These are phyloP conservation scores for Spinacia oleracea DNA, from an alignment of 179 eudicot species.

Conservation along the genomic window DNA sequence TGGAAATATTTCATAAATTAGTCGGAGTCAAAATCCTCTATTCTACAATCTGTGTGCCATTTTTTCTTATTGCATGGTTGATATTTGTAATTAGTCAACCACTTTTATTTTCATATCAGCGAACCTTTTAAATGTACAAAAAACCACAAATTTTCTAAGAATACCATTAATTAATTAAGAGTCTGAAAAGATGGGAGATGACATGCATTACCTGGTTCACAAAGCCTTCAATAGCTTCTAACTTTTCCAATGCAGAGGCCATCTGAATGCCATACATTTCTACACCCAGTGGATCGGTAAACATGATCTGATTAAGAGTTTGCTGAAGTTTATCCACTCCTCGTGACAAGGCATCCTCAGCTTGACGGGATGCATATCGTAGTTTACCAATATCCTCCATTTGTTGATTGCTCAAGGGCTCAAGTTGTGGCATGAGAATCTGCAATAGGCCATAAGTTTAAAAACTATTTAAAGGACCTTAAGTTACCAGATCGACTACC, in stretches of 20 bases:
- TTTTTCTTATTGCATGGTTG: no score
- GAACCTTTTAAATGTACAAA: no score
- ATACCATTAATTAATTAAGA: background rate
- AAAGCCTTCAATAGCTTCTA: constrained; percentile 47
- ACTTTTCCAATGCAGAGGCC: constrained; percentile 42
- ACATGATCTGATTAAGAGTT: constrained; percentile 35
- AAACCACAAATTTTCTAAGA: background rate
- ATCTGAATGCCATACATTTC: constrained; percentile 36
- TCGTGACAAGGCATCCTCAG: constrained; percentile 45
- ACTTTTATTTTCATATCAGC: no score
- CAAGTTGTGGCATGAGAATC: constrained; percentile 41
- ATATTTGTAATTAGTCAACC: no score
- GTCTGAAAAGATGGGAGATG: constrained; percentile 3
- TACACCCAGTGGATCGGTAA: constrained; percentile 24
- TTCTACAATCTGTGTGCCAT: no score
- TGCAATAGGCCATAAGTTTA: constrained; percentile 13
- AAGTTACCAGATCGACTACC: background rate
- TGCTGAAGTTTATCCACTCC: constrained; percentile 52
- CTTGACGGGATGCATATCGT: constrained; percentile 39
- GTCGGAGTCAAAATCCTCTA: no score
- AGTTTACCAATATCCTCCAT: constrained; percentile 34
- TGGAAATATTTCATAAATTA: background rate
- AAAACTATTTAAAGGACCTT: background rate
- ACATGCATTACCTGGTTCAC: constrained; percentile 39
- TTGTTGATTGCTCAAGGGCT: constrained; percentile 39